A percentile compares a stretch with the other conserved stretches of the same genome.
These are phyloP conservation scores for Carex myosuroides DNA, from an alignment of 176 grass and related monocot genomes.

Conservation along the genomic window DNA sequence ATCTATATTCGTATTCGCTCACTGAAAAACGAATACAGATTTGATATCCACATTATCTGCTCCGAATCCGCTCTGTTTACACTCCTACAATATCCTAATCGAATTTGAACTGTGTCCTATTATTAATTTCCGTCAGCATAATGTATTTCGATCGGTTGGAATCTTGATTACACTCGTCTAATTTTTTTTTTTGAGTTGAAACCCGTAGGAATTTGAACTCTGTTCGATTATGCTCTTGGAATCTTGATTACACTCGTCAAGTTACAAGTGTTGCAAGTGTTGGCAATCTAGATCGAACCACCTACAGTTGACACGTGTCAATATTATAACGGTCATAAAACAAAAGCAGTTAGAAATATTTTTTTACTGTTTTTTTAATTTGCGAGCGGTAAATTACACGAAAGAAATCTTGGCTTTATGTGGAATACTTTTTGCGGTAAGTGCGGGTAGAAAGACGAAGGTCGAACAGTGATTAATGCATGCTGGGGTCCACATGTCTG, in stretches of 20 bases:
- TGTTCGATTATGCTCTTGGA: no score
- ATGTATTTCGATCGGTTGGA: no score
- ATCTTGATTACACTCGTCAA: neutral
- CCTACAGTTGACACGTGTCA: neutral
- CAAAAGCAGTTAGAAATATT: neutral
- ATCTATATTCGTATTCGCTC: no score
- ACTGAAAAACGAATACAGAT: no score
- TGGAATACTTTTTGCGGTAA: neutral
- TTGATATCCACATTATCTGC: no score
- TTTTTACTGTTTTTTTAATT: neutral
- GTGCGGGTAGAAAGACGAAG: neutral
- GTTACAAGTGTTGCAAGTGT: no score
- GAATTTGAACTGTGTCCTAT: no score
- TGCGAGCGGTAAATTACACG: neutral
- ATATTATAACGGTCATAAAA: neutral
- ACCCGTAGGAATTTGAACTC: no score
- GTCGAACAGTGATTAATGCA: slow-evolving; percentile 7
- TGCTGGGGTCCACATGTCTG: slow-evolving; percentile 7
- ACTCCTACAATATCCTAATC: no score
- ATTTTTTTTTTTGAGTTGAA: no score
- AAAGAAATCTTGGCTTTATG: neutral
- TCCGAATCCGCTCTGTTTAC: no score
- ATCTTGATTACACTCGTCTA: neutral
- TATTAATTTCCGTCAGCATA: no score
- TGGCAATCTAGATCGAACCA: neutral